These are phyloP conservation scores for Xylaria hypoxylon DNA, from an alignment of 2,329 filamentous ascomycete species.

Conservation along the genomic window DNA sequence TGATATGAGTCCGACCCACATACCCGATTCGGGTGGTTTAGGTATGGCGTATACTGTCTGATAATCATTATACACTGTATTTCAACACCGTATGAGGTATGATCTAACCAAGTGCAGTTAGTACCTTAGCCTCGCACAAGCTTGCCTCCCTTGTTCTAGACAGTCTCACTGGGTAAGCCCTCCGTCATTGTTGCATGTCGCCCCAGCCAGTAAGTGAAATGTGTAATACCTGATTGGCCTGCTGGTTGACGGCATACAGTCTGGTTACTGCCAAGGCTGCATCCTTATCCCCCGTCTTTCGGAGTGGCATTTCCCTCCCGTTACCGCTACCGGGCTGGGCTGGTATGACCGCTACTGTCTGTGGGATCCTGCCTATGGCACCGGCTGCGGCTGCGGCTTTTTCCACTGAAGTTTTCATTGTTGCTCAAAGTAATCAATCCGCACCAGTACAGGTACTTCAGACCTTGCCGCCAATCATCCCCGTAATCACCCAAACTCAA, in stretches of 20 bases:
- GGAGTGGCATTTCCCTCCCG: conserved; percentile 26
- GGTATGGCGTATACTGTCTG: neutral
- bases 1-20: conserved; percentile 34
- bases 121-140: neutral
- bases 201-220: conserved; percentile 34
- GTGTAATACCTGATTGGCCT: conserved; percentile 42
- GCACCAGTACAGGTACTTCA: conserved; percentile 6
- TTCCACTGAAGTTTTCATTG: conserved; percentile 2
- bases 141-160: conserved; percentile 1
- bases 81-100: neutral
- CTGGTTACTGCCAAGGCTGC: conserved; percentile 44
- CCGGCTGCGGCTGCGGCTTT: conserved; percentile 24
- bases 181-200: conserved; percentile 32
- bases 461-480: conserved; percentile 16
- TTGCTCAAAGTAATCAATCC: neutral
- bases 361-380: conserved; percentile 4
- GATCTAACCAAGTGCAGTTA: conserved; percentile 19
- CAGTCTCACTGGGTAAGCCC: no score
- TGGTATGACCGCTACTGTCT: conserved; percentile 34
- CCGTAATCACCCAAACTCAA: conserved; percentile 16
- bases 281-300: conserved; percentile 40
- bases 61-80: neutral
- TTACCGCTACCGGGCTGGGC: conserved; percentile 31
- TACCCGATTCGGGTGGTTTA: conserved; percentile 26
- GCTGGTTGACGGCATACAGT: conserved; percentile 37